Evolutionary conservation across 768 basidiomycete species (phyloP), one percentile per base, ranked within the genome.

Genomic region (Leccinum obscurum): DNA sequence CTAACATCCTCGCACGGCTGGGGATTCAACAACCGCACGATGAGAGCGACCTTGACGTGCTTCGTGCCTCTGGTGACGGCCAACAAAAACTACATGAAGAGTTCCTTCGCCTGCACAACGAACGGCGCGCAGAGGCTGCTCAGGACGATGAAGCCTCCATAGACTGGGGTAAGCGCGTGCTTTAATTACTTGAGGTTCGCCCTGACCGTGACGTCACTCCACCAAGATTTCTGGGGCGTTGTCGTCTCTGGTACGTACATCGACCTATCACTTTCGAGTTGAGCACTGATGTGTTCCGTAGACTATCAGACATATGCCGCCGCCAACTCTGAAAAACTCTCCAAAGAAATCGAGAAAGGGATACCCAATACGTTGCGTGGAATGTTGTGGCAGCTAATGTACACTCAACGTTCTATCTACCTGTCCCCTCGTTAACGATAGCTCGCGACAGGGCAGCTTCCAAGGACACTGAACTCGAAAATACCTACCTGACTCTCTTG

Each of bases 311-410:
- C 76, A 4, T 96, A 95, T 58, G 97, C 97, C 6, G 77, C 90
- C 14, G 84, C 88, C 54, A 78, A 86, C 58, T 83, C 96, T 4
- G 86, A 91, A 62, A 83, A 88, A 60, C 78, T 99, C 26, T 93
- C 93, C 1, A 81, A 82, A 66, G 96, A 95, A 4, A 99, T 99
- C 56, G 94, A 97, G 64, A 82, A 81, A 62, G 97, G 97, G 4
- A 93, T 99, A 44, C 97, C 97, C 14, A 79, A 85, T 48, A 86
- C 93, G 2, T 76, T 95, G 52, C 85, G 94, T 54, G 94, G 94
- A 52, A 96, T 98, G 88, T 86, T 96, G 80, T 98, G 92, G 93
- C 95, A 97, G 72, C 81, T 96, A 72, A 97, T 96, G 94, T 92
- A 77, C 66, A 70, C 70, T 56, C 64, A 44, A 56, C 55, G 52